Conservation (phyloP, 768 basidiomycete species). For the Podaxis mareebaensis region DNA sequence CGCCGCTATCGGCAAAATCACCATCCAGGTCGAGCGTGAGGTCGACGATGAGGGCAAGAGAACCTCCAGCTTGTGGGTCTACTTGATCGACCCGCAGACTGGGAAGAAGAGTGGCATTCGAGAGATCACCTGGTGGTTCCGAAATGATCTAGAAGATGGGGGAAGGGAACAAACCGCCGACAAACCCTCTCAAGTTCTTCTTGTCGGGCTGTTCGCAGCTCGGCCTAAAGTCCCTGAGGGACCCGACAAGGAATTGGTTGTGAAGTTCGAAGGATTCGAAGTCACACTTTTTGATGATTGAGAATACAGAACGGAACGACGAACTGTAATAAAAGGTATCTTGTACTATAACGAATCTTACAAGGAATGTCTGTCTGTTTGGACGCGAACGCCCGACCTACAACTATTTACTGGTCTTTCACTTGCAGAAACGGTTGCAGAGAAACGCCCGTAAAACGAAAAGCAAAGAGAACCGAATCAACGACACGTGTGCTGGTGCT, state of each 20-base stretch:
- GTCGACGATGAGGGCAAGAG: constrained; percentile 29
- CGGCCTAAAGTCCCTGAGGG: constrained; percentile 29
- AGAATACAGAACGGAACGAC: neutral
- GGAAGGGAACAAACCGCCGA: constrained; percentile 4
- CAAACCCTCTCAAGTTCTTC: constrained; percentile 19
- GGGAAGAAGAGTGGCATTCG: constrained; percentile 32
- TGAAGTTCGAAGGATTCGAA: constrained; percentile 30
- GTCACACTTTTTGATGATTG: constrained; percentile 33
- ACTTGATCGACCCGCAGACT: constrained; percentile 30
- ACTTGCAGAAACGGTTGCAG: too few species aligned
- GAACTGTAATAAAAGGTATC: neutral
- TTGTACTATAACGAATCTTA: too few species aligned
- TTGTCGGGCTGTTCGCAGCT: constrained; percentile 31
- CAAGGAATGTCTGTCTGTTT: too few species aligned
- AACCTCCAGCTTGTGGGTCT: constrained; percentile 29
- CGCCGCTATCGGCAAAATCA: constrained; percentile 27
- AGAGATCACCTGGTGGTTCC: constrained; percentile 35
- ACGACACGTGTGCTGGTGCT: too few species aligned
- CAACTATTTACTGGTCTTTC: too few species aligned
- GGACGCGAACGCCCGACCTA: too few species aligned
- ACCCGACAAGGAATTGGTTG: constrained; percentile 27
- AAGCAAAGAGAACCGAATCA: too few species aligned
- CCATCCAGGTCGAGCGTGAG: constrained; percentile 31
- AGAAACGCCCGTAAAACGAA: too few species aligned
- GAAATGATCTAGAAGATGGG: constrained; percentile 25